phyloP scores from a whole-genome alignment of 164 flowering plant genomes.

The grape (Vitis vinifera) region DNA sequence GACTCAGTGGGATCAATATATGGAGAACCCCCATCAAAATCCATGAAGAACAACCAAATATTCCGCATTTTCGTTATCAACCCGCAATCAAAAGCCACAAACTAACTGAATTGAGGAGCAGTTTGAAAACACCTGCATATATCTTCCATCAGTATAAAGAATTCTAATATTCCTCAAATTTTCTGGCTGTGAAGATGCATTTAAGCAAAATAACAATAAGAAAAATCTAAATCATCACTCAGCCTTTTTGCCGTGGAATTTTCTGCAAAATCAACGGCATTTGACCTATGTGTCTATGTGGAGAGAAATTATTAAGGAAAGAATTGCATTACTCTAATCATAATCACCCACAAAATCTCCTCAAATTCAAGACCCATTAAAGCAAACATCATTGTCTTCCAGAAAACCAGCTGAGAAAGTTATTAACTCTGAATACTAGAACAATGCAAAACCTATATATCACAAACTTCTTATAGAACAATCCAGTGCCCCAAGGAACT shows the following conservation, averaged over 20 bases:
- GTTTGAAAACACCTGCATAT: no score
- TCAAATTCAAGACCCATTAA: not conserved
- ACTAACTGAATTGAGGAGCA: not conserved
- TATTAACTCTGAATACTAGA: not conserved
- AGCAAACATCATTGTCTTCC: not conserved
- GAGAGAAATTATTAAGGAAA: no score
- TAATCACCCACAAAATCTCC: not conserved
- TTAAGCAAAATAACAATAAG: no score
- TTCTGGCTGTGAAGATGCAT: no score
- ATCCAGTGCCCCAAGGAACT: no score
- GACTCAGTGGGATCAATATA: conserved; percentile 40
- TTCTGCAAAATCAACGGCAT: no score
- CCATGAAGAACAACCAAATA: conserved; percentile 45
- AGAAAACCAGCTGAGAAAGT: not conserved
- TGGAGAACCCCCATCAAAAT: conserved; percentile 51
- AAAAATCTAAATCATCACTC: no score
- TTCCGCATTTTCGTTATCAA: conserved; percentile 37
- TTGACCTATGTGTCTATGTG: no score
- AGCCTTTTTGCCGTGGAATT: no score
- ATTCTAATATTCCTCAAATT: no score
- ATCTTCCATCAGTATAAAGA: no score
- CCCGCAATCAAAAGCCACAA: conserved; percentile 1
- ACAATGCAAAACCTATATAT: not conserved
- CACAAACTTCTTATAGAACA: not conserved
- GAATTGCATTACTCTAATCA: no score